Evolutionary conservation across 2,329 filamentous ascomycete species (phyloP).

Genomic region (Chrysoporthe deuterocubensis): DNA sequence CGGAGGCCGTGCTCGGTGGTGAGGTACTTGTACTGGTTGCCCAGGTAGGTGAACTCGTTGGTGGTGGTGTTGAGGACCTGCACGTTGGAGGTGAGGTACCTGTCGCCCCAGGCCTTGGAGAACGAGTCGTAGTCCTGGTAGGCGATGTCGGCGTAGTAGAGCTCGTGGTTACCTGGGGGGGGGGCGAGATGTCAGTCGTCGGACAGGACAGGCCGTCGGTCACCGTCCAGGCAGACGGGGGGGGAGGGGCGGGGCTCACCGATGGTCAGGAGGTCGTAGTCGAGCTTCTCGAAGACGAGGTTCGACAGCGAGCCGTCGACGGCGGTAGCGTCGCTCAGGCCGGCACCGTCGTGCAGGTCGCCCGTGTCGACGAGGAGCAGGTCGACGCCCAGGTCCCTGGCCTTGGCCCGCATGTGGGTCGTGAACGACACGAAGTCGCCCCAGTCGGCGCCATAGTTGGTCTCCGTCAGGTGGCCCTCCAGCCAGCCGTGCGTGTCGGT

Average conservation of each 20-base stretch:
- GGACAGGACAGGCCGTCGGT: no score
- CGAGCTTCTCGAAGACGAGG: slow-evolving; percentile 46
- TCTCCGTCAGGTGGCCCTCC: slow-evolving; percentile 63
- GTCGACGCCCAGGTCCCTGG: slow-evolving; percentile 60
- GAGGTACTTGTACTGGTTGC: slow-evolving; percentile 49
- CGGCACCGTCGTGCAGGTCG: slow-evolving; percentile 69
- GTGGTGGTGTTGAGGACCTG: slow-evolving; percentile 47
- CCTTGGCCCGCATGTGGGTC: slow-evolving; percentile 62
- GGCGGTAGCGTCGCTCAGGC: slow-evolving; percentile 62
- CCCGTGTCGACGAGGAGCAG: slow-evolving; percentile 64
- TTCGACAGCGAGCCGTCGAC: slow-evolving; percentile 60
- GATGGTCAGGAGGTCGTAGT: slow-evolving; percentile 50
- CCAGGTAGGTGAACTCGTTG: slow-evolving; percentile 46
- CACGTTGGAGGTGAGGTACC: slow-evolving; percentile 51
- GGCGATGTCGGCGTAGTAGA: slow-evolving; percentile 65
- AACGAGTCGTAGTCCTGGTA: slow-evolving; percentile 66
- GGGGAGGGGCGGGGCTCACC: slow-evolving; percentile 30
- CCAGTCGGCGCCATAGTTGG: slow-evolving; percentile 69
- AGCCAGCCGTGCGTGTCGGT: slow-evolving; percentile 67
- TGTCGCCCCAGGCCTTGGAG: slow-evolving; percentile 56
- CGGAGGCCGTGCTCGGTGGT: slow-evolving; percentile 47
- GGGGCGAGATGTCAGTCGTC: neutral
- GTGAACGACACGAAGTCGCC: slow-evolving; percentile 67
- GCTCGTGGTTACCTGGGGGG: slow-evolving; percentile 58
- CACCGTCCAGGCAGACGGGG: no score